phyloP scores from a whole-genome alignment of 169 alveolate genomes.

The Theileria sp. region DNA sequence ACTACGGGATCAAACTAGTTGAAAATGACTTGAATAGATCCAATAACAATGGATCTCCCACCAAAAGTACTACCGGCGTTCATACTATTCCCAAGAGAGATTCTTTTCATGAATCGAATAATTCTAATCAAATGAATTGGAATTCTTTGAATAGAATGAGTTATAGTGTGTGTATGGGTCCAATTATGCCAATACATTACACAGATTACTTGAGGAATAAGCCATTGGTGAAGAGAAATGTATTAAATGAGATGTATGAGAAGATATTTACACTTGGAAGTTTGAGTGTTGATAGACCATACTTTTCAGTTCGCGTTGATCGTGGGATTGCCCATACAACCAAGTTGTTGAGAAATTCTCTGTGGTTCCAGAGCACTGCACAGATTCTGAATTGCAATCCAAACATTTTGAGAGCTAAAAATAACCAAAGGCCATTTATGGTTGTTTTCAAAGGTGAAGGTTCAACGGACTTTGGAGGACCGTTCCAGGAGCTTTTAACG shows the following conservation, averaged over 20 bases:
- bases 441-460: constrained; percentile 89
- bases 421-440: constrained; percentile 83
- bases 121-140: not conserved
- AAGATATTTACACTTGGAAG: constrained; percentile 48
- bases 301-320: constrained; percentile 60
- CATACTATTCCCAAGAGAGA: too few relatives aligned
- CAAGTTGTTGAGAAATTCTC: constrained; percentile 27
- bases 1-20: not conserved
- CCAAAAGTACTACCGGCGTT: not conserved
- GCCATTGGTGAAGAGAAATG: constrained; percentile 27
- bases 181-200: constrained; percentile 54
- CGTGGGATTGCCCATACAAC: constrained; percentile 57
- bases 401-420: constrained; percentile 56
- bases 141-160: not conserved
- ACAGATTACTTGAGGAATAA: constrained; percentile 44
- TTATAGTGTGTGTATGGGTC: constrained; percentile 12
- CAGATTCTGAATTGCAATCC: constrained; percentile 61
- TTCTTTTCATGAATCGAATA: not conserved
- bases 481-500: constrained; percentile 87
- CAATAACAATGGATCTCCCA: too few relatives aligned
- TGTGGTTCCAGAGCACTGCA: constrained; percentile 59
- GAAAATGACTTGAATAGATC: not conserved
- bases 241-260: constrained; percentile 61
- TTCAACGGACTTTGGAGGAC: constrained; percentile 91
- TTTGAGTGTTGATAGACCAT: constrained; percentile 52